Percentiles rank a stretch among this genome's conserved stretches.
These are phyloP conservation scores for Prunus salicina DNA, from an alignment of 306 rosid genomes.

Conservation along the genomic window DNA sequence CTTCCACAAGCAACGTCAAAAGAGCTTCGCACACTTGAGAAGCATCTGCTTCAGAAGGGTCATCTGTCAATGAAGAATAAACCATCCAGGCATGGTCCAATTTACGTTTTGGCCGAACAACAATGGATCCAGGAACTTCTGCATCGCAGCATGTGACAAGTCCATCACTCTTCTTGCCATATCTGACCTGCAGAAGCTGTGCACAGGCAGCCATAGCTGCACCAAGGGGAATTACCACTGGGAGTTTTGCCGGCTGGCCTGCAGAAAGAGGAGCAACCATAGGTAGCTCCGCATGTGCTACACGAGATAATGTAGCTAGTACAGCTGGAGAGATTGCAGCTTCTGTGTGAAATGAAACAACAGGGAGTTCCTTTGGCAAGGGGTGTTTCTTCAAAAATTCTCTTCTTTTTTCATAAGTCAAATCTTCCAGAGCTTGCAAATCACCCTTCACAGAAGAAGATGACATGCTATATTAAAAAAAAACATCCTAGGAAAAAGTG, in stretches of 20 bases:
- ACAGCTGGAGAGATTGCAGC: conserved; percentile 79
- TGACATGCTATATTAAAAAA: conserved; percentile 11
- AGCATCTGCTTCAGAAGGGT: conserved; percentile 74
- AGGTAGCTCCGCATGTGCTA: conserved; percentile 91
- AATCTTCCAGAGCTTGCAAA: conserved; percentile 92
- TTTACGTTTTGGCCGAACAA: conserved; percentile 76
- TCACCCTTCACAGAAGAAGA: conserved; percentile 66
- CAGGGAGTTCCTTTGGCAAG: conserved; percentile 72
- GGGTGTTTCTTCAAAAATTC: conserved; percentile 71
- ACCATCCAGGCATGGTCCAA: conserved; percentile 99
- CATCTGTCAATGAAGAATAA: conserved; percentile 62
- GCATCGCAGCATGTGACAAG: conserved; percentile 90
- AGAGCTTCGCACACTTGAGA: conserved; percentile 96
- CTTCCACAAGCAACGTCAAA: conserved; percentile 72
- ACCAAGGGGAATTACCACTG: conserved; percentile 86
- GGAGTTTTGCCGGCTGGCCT: conserved; percentile 64
- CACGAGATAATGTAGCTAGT: conserved; percentile 75
- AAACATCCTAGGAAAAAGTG: neutral
- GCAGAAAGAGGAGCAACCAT: conserved; percentile 36
- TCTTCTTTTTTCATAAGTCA: conserved; percentile 82
- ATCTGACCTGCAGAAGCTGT: conserved; percentile 80
- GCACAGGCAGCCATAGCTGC: conserved; percentile 99
- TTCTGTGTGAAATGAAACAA: conserved; percentile 84
- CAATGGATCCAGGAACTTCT: conserved; percentile 87
- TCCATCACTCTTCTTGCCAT: conserved; percentile 92